phyloP scores from a whole-genome alignment of 2,329 filamentous ascomycete genomes.

The Penicillium griseofulvum region DNA sequence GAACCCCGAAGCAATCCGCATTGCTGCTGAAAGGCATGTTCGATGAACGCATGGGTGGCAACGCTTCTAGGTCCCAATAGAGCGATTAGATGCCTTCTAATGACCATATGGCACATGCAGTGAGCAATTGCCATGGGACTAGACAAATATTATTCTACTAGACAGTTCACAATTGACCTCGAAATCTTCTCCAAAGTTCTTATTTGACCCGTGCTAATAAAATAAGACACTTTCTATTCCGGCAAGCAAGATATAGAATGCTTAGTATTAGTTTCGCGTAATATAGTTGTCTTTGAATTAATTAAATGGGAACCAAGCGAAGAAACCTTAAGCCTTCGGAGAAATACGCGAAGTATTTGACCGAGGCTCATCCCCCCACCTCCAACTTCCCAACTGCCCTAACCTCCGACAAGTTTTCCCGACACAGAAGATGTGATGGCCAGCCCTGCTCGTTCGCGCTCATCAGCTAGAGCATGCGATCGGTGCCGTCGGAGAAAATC shows the following conservation, averaged over 20 bases:
- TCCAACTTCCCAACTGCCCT: background rate
- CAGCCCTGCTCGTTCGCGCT: background rate
- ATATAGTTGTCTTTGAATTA: too few relatives aligned
- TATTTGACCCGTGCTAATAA: too few relatives aligned
- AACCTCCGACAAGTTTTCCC: conserved; percentile 5
- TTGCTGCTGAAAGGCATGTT: conserved; percentile 19
- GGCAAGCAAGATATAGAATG: too few relatives aligned
- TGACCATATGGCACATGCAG: background rate
- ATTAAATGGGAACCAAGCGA: background rate
- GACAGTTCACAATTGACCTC: background rate
- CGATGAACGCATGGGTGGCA: conserved; percentile 10
- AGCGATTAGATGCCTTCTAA: background rate
- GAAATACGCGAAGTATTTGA: conserved; percentile 7
- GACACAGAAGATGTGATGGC: conserved; percentile 7
- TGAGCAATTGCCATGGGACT: background rate
- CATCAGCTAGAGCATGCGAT: conserved; percentile 13
- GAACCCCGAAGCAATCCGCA: conserved; percentile 29
- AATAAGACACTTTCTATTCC: too few relatives aligned
- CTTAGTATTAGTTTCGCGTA: too few relatives aligned
- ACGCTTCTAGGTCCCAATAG: background rate
- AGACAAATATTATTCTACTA: too few relatives aligned
- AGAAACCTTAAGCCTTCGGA: background rate
- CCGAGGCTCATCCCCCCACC: background rate
- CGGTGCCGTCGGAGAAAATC: conserved; percentile 17
- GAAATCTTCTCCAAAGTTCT: background rate